Evolutionary conservation across 2,329 filamentous ascomycete species (phyloP), one percentile per base, ranked within the genome.

Genomic region (Ophiobolus disseminans): DNA sequence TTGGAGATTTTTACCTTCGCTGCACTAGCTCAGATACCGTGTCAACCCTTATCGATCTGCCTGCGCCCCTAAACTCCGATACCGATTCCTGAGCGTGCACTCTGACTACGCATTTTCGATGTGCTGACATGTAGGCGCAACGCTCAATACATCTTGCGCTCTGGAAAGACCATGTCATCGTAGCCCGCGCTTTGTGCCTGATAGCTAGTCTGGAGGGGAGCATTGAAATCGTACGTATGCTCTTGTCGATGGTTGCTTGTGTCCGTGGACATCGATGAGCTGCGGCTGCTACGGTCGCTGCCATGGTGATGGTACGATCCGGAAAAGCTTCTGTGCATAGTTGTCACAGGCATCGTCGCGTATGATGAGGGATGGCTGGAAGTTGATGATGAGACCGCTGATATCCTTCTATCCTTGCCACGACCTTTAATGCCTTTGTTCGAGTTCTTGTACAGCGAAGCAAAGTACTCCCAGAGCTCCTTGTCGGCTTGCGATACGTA

Each of bases 401-500:
- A 74, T 58, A 91, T 87, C 48, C 85, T 86, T 47, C 90, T 82
- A 61, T 92, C 89, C 69, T 93, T 94, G 34, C 94, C 94, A 36
- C 94, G 86, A 9, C 94, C 94, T 75, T 97, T 97, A 79, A 97
- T 97, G 1, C 94, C 94, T 74, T 96, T 96, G 82, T 97, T 97
- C 76, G 89, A 92, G 76, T 97, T 95, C 79, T 96, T 96, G 81
- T 96, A 97, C n/a, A 96, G 80, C 0, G 82, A 82, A 3, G 86
- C 83, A 68, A 97, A 94, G 75, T 96, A 96, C 60, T 88, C 84
- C 78, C 89, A 91, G 40, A 97, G 79, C 50, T 91, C 87, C 53
- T 84, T 86, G 63, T 97, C 90, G 28, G 86, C 80, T 0, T 82
- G 78, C 9, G 78, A 78, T n/a, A 92, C 84, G 4, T 79, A 76